phyloP scores from a whole-genome alignment of 176 grass and related monocot genomes.

The Tillandsia fasciculata region DNA sequence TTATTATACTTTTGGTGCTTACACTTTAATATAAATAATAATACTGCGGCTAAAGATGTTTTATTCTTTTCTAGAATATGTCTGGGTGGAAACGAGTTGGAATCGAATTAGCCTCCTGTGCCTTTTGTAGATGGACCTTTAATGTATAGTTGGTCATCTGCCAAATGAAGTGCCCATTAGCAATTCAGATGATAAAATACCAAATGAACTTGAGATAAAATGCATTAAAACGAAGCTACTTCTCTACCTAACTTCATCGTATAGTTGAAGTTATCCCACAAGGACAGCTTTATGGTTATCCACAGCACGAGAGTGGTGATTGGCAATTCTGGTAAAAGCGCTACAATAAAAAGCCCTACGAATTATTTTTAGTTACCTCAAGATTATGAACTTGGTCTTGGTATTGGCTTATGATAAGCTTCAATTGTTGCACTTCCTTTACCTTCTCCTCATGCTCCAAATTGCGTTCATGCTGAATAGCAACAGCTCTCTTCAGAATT shows the following conservation, averaged over 20 bases:
- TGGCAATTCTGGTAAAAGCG: too few species aligned
- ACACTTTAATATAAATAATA: too few species aligned
- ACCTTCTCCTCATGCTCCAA: conserved; percentile 44
- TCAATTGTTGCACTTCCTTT: conserved; percentile 55
- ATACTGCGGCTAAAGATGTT: too few species aligned
- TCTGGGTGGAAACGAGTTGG: conserved; percentile 16
- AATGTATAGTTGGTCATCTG: conserved; percentile 23
- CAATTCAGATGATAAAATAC: too few species aligned
- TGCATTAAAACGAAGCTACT: background rate
- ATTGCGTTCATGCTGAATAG: conserved; percentile 66
- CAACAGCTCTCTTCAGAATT: conserved; percentile 65
- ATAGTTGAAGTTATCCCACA: too few species aligned
- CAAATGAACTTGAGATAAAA: too few species aligned
- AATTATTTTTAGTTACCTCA: conserved; percentile 31
- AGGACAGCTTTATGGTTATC: too few species aligned
- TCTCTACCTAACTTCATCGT: background rate
- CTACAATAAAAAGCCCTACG: background rate
- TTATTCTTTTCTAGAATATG: conserved; percentile 6
- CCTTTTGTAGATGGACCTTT: conserved; percentile 21
- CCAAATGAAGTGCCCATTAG: background rate
- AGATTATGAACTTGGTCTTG: conserved; percentile 66
- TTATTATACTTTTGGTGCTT: too few species aligned
- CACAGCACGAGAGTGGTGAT: too few species aligned
- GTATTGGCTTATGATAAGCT: conserved; percentile 51
- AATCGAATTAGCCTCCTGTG: conserved; percentile 13